Percentiles rank a stretch among this genome's conserved stretches.
phyloP scores from a whole-genome alignment of 2,329 filamentous ascomycete genomes.

The Exophiala aquamarina region DNA sequence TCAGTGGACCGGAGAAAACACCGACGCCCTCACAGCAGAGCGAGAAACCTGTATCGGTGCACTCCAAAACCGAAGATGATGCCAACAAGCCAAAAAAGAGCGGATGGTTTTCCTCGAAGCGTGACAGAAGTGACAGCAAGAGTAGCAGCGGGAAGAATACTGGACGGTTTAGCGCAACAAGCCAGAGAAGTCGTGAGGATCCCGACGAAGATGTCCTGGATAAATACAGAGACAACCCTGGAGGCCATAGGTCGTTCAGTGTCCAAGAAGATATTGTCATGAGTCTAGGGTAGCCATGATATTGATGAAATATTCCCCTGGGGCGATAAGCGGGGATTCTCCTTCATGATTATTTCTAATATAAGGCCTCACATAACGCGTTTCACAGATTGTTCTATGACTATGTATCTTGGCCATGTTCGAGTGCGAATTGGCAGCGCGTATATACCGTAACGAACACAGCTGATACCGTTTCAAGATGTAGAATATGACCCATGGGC shows the following conservation, averaged over 20 bases:
- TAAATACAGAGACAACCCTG: conserved; percentile 19
- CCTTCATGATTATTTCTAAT: too few relatives aligned
- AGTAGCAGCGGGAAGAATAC: conserved; percentile 26
- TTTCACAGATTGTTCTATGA: too few relatives aligned
- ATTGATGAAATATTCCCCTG: neutral
- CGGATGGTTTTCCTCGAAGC: conserved; percentile 22
- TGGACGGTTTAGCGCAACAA: conserved; percentile 17
- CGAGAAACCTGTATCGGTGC: conserved; percentile 2
- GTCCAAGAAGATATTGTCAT: conserved; percentile 24
- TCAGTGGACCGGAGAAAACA: conserved; percentile 10
- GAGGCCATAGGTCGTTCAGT: conserved; percentile 15
- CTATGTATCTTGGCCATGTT: too few relatives aligned
- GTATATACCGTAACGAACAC: too few relatives aligned
- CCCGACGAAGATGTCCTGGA: conserved; percentile 26
- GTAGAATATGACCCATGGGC: too few relatives aligned
- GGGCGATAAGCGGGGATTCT: neutral
- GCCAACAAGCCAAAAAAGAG: conserved; percentile 12
- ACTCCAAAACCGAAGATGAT: conserved; percentile 16
- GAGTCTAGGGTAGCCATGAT: conserved; percentile 19
- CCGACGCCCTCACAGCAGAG: conserved; percentile 1
- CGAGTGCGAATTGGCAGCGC: too few relatives aligned
- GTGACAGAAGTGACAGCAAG: conserved; percentile 24
- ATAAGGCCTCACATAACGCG: too few relatives aligned
- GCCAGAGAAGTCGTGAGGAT: conserved; percentile 23
- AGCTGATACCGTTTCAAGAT: too few relatives aligned